Conservation (phyloP, 2,329 filamentous ascomycete genomes). For the Biscogniauxia sp. region DNA sequence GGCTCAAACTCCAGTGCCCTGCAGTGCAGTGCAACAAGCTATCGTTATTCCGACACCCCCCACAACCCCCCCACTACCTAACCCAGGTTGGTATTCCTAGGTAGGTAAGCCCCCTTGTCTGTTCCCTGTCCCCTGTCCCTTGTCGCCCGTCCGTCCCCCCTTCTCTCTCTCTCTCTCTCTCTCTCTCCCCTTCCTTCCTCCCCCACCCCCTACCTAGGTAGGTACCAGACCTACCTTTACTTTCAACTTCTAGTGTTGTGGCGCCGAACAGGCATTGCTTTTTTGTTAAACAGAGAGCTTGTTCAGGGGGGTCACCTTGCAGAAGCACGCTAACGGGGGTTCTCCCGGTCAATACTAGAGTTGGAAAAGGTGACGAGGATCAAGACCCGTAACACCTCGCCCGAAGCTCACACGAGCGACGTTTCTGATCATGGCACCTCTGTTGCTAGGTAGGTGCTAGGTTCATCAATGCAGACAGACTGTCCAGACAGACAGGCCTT, state of each 20-base stretch:
- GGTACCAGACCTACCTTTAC: too few relatives aligned
- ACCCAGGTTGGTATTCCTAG: neutral
- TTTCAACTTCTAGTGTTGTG: neutral
- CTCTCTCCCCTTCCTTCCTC: neutral
- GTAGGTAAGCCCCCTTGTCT: too few relatives aligned
- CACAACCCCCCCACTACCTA: neutral
- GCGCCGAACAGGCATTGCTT: neutral
- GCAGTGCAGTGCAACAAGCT: neutral
- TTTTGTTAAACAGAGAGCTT: slow-evolving; percentile 3
- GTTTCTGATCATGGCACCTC: neutral
- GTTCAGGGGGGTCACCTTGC: slow-evolving; percentile 11
- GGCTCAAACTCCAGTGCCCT: neutral
- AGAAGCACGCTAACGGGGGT: slow-evolving; percentile 16
- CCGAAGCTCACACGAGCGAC: neutral
- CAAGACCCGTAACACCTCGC: neutral
- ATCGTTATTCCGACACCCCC: slow-evolving; percentile 2
- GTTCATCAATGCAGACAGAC: neutral
- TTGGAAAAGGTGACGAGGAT: slow-evolving; percentile 2
- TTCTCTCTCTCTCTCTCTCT: too few relatives aligned
- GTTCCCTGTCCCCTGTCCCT: neutral
- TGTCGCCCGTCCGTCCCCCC: neutral
- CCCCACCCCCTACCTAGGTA: neutral
- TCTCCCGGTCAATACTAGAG: slow-evolving; percentile 19
- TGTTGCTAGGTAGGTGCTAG: neutral
- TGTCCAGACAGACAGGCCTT: too few relatives aligned